Conservation (phyloP, 306 rosid genomes). For the Canavalia ensiformis region DNA sequence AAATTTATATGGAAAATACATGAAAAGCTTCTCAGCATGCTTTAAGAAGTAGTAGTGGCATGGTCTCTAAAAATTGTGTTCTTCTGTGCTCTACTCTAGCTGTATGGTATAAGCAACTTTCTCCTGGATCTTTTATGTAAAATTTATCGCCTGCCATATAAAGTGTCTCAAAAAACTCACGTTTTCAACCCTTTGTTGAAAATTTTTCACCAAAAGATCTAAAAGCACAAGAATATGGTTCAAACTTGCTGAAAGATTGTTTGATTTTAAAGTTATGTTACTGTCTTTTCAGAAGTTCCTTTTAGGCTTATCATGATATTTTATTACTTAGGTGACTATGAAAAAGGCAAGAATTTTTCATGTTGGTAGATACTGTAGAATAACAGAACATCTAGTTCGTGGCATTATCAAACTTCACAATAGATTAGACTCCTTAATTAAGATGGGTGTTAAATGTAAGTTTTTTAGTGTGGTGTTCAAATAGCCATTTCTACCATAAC, state of each 20-base stretch:
- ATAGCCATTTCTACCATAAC: neutral
- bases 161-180: neutral
- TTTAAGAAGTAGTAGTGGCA: conserved; percentile 29
- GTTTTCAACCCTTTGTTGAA: neutral
- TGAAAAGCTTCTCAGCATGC: neutral
- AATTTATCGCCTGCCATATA: too few relatives aligned
- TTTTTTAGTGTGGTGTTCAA: neutral
- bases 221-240: neutral
- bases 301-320: neutral
- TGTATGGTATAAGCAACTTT: neutral
- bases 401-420: neutral
- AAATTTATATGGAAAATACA: neutral
- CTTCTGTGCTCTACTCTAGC: neutral
- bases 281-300: conserved; percentile 9
- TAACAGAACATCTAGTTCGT: neutral
- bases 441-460: neutral
- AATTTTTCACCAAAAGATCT: neutral
- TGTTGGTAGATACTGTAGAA: conserved; percentile 30
- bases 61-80: conserved; percentile 1
- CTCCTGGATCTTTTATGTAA: neutral
- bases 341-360: neutral
- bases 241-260: neutral
- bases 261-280: neutral
- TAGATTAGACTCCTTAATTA: conserved; percentile 2
- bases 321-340: conserved; percentile 1